Conservation (phyloP, 768 basidiomycete species). For the Calocybe cyanea region DNA sequence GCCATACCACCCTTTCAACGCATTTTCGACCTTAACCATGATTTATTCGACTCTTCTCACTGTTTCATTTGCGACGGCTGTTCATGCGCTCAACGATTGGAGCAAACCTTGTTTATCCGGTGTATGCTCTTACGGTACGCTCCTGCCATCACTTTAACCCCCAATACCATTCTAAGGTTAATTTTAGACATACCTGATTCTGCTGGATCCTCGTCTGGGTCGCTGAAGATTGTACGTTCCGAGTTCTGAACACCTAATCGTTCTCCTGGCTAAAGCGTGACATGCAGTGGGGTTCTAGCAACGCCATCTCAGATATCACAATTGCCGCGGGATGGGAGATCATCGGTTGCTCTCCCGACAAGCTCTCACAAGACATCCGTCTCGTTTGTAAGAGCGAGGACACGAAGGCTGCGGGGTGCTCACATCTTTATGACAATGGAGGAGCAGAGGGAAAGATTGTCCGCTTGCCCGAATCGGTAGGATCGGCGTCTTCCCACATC, state of each 20-base stretch:
- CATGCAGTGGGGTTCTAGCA: slow-evolving; percentile 33
- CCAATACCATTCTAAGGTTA: background rate
- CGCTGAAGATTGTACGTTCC: slow-evolving; percentile 34
- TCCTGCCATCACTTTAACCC: too few relatives aligned
- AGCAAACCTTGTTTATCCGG: slow-evolving; percentile 34
- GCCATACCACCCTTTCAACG: background rate
- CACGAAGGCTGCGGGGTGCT: slow-evolving; percentile 27
- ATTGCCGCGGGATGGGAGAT: slow-evolving; percentile 53
- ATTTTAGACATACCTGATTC: slow-evolving; percentile 26
- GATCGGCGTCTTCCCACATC: slow-evolving; percentile 12
- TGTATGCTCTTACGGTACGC: slow-evolving; percentile 37
- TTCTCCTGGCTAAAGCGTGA: background rate
- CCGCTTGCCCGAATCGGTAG: slow-evolving; percentile 47
- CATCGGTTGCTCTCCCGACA: slow-evolving; percentile 38
- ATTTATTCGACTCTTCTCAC: slow-evolving; percentile 11
- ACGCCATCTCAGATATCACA: slow-evolving; percentile 40
- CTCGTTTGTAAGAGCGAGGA: slow-evolving; percentile 37
- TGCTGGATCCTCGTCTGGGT: slow-evolving; percentile 30
- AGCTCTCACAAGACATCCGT: slow-evolving; percentile 41
- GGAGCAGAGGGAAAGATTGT: slow-evolving; percentile 49
- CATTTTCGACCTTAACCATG: slow-evolving; percentile 3
- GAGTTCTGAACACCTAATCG: background rate
- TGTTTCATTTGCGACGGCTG: slow-evolving; percentile 14
- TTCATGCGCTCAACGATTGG: slow-evolving; percentile 40
- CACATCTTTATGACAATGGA: slow-evolving; percentile 32